Evolutionary conservation across 2,329 filamentous ascomycete genomes (phyloP), one percentile per base, ranked within the genome.

Genomic region (Trichoderma atroviride): DNA sequence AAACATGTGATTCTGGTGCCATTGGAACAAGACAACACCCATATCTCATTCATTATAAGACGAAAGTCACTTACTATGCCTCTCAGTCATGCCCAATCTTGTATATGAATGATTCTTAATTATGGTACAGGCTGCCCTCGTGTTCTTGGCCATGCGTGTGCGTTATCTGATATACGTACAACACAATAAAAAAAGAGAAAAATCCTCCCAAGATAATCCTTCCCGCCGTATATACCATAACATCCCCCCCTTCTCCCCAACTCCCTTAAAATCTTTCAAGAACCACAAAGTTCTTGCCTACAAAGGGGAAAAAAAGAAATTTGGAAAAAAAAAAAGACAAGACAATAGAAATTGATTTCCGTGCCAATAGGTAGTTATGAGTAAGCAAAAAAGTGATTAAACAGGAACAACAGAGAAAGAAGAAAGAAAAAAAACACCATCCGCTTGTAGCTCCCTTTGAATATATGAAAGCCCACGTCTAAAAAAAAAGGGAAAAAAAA

Each of bases 381-480:
- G 47, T 2, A 29, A 43, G 5, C 40, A 19, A 47, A n/a, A 47
- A 60, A 40, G 24, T 27, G 31, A 52, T 11, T 43, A 52, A 50
- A n/a, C 16, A 47, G 47, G 33, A 22, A 58, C 27, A 43, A 13
- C 11, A 65, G 33, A 65, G 60, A 31, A 11, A 43, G 29, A 29
- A 59, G 9, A 14, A 61, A n/a, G n/a, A n/a, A n/a, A n/a, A n/a
- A n/a, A n/a, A n/a, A n/a, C n/a, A n/a, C 40, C 55, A 43, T 65
- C 68, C 59, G 65, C 57, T 68, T 59, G 11, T 61, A 55, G 59
- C 50, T 61, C 47, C 56, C 56, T 69, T 35, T 69, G 59, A 35
- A 53, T 33, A 50, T 53, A 62, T 33, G 43, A 37, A 56, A 68
- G 53, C 61, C 56, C 65, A 27, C 43, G 47, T 68, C 65, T 68